These are phyloP conservation scores for Aspergillus brunneoviolaceus DNA, from an alignment of 2,329 filamentous ascomycete species.

Conservation along the genomic window DNA sequence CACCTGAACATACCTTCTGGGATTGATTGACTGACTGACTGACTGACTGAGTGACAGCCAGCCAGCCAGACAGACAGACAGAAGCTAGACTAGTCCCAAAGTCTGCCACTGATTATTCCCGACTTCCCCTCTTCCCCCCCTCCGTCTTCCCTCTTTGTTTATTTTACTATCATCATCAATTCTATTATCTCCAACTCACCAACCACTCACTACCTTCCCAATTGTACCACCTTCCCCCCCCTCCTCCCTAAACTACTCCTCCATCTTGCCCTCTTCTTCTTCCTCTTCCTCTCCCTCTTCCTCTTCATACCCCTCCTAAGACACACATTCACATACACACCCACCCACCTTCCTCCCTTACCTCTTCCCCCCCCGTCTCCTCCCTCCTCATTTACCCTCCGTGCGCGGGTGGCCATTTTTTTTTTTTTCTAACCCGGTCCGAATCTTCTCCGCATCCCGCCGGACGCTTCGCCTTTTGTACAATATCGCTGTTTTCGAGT, in stretches of 20 bases:
- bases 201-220: conserved; percentile 6
- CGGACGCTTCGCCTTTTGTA: conserved; percentile 13
- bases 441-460: neutral
- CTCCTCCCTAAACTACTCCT: neutral
- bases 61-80: neutral
- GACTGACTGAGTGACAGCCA: neutral
- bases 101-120: neutral
- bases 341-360: conserved; percentile 8
- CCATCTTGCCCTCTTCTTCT: conserved; percentile 11
- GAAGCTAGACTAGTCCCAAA: neutral
- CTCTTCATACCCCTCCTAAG: conserved; percentile 16
- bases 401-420: conserved; percentile 16
- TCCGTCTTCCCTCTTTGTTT: conserved; percentile 10
- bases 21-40: neutral
- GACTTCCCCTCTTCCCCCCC: conserved; percentile 8
- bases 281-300: conserved; percentile 12
- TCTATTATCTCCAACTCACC: neutral
- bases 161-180: neutral
- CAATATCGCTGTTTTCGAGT: conserved; percentile 14
- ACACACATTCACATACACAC: neutral
- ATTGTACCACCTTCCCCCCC: neutral
- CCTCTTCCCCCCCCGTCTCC: conserved; percentile 13
- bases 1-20: neutral
- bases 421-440: conserved; percentile 7
- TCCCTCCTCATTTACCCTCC: conserved; percentile 14